Conservation (phyloP, 2,329 filamentous ascomycete species). For the Furcasterigmium sp. region DNA sequence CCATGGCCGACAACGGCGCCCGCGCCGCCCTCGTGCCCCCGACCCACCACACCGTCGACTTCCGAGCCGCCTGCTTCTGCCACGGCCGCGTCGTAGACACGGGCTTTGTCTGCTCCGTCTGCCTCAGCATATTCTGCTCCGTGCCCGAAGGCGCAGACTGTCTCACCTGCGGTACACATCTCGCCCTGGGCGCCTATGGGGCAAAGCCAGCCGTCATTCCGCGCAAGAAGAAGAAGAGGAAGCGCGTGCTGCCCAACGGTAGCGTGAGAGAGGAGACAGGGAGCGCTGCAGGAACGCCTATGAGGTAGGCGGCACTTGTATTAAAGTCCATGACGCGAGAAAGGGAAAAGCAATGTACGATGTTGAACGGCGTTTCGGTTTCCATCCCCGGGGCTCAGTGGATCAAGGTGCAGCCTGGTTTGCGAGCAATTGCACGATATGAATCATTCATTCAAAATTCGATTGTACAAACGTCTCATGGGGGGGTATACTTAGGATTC, state of each 20-base stretch:
- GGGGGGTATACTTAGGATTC: neutral
- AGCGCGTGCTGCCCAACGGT: slow-evolving; percentile 41
- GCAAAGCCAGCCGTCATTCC: slow-evolving; percentile 71
- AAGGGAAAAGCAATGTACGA: too few relatives aligned
- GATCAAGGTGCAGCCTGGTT: too few relatives aligned
- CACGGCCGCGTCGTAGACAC: slow-evolving; percentile 86
- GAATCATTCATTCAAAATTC: neutral
- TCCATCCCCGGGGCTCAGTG: too few relatives aligned
- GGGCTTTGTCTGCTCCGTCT: slow-evolving; percentile 94
- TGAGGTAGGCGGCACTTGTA: slow-evolving; percentile 12
- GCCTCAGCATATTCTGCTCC: slow-evolving; percentile 86
- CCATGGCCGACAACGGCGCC: slow-evolving; percentile 60
- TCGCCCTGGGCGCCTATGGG: slow-evolving; percentile 73
- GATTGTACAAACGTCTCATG: neutral
- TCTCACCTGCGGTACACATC: slow-evolving; percentile 74
- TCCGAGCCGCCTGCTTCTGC: slow-evolving; percentile 97
- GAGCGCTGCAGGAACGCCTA: slow-evolving; percentile 53
- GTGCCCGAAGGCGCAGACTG: slow-evolving; percentile 60
- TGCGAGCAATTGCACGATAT: too few relatives aligned
- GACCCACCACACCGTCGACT: slow-evolving; percentile 83
- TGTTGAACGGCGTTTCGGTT: too few relatives aligned
- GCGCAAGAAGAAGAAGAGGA: slow-evolving; percentile 70
- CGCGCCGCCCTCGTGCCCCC: slow-evolving; percentile 66
- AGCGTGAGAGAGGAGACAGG: slow-evolving; percentile 49
- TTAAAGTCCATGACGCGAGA: too few relatives aligned